Percentiles rank a stretch among this genome's conserved stretches.
Conservation (phyloP, 495 filamentous ascomycete species). For the Neurospora sp. region DNA sequence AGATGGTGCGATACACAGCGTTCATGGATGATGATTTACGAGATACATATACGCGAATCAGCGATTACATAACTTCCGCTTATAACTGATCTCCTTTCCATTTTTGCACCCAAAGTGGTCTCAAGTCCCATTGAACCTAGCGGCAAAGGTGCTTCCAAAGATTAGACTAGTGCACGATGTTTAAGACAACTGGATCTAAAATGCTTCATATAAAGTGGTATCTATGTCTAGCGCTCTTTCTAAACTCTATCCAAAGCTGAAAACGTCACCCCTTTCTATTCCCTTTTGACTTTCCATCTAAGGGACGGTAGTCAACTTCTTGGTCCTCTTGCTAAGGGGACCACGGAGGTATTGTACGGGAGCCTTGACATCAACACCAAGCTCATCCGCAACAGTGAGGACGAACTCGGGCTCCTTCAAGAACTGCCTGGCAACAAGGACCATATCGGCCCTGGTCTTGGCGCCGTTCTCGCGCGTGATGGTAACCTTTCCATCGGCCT, state of each 20-base stretch:
- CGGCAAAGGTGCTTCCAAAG: background rate
- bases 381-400: slow-evolving; percentile 44
- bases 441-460: slow-evolving; percentile 47
- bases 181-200: background rate
- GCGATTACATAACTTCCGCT: background rate
- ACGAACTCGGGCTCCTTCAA: slow-evolving; percentile 61
- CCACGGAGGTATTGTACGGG: slow-evolving; percentile 42
- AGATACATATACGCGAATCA: background rate
- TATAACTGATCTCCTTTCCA: background rate
- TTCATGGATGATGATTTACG: background rate
- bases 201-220: background rate
- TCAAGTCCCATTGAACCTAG: background rate
- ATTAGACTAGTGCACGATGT: background rate
- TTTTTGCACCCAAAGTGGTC: background rate
- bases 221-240: background rate
- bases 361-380: slow-evolving; percentile 48
- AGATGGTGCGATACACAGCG: background rate
- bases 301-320: slow-evolving; percentile 3
- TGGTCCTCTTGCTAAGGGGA: slow-evolving; percentile 12
- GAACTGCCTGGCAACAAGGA: slow-evolving; percentile 56
- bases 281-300: background rate
- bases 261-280: background rate
- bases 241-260: background rate
- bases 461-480: slow-evolving; percentile 34
- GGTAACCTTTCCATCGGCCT: slow-evolving; percentile 17